These are phyloP conservation scores for Medicago arabica DNA, from an alignment of 306 rosid genomes.

Conservation along the genomic window DNA sequence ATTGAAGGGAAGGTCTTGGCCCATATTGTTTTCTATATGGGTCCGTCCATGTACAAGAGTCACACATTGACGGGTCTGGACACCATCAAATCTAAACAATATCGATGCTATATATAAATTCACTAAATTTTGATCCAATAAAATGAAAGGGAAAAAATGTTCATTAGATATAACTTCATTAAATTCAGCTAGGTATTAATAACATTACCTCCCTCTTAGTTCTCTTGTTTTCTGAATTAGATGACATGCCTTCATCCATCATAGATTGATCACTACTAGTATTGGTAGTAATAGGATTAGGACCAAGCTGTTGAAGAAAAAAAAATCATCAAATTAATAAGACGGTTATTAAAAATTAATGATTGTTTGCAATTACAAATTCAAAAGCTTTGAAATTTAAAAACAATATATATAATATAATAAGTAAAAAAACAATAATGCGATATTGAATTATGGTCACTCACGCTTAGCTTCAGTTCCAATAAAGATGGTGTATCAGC, in stretches of 20 bases:
- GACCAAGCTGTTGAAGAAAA: constrained; percentile 50
- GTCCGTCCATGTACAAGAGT: no score
- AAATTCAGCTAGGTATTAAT: background rate
- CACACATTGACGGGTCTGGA: no score
- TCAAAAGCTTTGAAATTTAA: background rate
- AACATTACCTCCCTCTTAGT: constrained; percentile 60
- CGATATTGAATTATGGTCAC: constrained; percentile 26
- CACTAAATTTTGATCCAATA: background rate
- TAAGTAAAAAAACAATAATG: background rate
- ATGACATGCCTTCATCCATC: constrained; percentile 57
- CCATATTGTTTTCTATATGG: no score
- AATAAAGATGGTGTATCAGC: constrained; percentile 28
- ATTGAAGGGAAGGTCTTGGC: no score
- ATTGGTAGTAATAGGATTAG: constrained; percentile 75
- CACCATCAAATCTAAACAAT: no score
- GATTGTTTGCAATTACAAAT: background rate
- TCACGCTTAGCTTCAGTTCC: constrained; percentile 63
- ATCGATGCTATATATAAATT: no score
- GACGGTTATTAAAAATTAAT: background rate
- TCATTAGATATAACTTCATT: background rate
- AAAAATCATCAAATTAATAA: no score
- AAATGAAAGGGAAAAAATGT: background rate
- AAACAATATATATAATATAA: background rate
- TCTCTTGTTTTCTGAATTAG: constrained; percentile 50
- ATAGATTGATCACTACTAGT: constrained; percentile 64